phyloP scores from a whole-genome alignment of 139 green algal genomes.

The Coccomyxa sp. region DNA sequence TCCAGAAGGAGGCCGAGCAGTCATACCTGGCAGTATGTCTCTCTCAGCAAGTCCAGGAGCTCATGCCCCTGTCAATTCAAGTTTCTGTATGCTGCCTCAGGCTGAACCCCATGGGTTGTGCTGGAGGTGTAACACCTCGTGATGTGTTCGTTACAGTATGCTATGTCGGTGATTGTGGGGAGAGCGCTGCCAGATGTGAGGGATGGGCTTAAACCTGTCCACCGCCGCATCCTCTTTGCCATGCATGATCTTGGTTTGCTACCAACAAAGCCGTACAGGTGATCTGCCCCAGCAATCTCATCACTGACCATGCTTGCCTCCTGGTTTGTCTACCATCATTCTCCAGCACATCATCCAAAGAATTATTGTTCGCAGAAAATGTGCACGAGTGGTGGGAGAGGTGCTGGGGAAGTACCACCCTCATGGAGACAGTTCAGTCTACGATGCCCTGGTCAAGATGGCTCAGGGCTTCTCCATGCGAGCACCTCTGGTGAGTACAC shows the following conservation, averaged over 20 bases:
- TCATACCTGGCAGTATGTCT: conserved; percentile 48
- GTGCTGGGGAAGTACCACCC: conserved; percentile 98
- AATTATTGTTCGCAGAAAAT: conserved; percentile 57
- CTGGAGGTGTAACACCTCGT: background rate
- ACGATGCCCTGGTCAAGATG: conserved; percentile 91
- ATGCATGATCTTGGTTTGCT: conserved; percentile 93
- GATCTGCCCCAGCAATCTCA: no score
- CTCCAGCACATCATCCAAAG: background rate
- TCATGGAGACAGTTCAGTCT: conserved; percentile 90
- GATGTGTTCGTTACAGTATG: conserved; percentile 61
- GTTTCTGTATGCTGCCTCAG: background rate
- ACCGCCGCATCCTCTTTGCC: conserved; percentile 92
- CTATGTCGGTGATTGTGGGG: conserved; percentile 96
- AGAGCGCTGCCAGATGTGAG: conserved; percentile 92
- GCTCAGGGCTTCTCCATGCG: conserved; percentile 86
- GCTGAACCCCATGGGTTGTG: background rate
- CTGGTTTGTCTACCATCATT: background rate
- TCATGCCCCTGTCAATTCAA: background rate
- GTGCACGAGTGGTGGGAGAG: conserved; percentile 95
- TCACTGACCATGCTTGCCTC: background rate
- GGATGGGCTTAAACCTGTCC: conserved; percentile 97
- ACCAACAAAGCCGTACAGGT: conserved; percentile 71
- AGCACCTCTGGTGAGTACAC: conserved; percentile 66
- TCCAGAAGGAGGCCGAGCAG: conserved; percentile 40
- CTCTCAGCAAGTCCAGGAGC: background rate